phyloP scores from a whole-genome alignment of 2,329 filamentous ascomycete species.

The Paecilomyces fulvus region DNA sequence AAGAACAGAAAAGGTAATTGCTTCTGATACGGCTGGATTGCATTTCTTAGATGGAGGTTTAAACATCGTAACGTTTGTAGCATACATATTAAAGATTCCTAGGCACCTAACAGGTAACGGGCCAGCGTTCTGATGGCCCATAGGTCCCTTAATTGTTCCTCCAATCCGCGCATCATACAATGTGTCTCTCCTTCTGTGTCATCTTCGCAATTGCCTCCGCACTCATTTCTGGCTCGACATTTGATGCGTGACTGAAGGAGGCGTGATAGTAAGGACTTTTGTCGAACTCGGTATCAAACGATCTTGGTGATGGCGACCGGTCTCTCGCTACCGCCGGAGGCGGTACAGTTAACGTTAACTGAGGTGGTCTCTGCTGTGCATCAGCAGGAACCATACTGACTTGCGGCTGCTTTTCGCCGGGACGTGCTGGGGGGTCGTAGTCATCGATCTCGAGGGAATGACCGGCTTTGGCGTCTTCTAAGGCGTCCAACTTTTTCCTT shows the following conservation, averaged over 20 bases:
- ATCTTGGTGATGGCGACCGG: neutral
- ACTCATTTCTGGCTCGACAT: neutral
- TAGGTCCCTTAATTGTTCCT: neutral
- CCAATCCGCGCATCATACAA: neutral
- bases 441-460: slow-evolving; percentile 7
- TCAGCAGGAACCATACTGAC: neutral
- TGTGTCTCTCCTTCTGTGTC: neutral
- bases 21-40: neutral
- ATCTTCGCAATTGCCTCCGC: neutral
- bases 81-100: neutral
- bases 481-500: slow-evolving; percentile 2
- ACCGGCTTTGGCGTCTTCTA: slow-evolving; percentile 6
- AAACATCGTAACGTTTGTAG: neutral
- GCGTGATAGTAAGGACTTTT: neutral
- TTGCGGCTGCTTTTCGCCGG: neutral
- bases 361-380: neutral
- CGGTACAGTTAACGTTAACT: neutral
- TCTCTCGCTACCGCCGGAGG: neutral
- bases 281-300: neutral
- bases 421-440: slow-evolving; percentile 3
- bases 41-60: neutral
- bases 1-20: neutral
- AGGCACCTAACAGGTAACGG: neutral
- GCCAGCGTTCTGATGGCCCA: neutral
- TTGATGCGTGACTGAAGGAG: neutral